These are phyloP conservation scores for Sphaerulina musiva DNA, from an alignment of 2,329 filamentous ascomycete genomes.

Conservation along the genomic window DNA sequence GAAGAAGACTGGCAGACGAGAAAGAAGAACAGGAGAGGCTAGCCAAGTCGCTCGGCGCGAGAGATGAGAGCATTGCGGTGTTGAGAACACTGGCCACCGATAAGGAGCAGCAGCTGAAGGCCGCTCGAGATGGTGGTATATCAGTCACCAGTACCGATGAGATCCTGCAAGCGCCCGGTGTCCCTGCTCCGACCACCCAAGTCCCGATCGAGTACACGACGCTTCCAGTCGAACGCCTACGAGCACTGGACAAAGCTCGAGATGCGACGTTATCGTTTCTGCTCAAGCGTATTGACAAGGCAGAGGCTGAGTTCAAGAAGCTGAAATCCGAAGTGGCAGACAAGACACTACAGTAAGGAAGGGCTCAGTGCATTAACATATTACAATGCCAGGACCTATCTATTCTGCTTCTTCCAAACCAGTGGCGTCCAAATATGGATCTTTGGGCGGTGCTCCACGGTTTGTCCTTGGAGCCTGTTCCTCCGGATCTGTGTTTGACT, in stretches of 20 bases:
- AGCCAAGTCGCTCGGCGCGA: constrained; percentile 38
- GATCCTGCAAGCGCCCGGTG: background rate
- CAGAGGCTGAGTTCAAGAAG: constrained; percentile 34
- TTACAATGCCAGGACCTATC: background rate
- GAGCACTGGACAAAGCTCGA: constrained; percentile 44
- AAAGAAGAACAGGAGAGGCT: constrained; percentile 33
- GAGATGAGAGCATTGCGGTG: constrained; percentile 45
- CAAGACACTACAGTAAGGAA: background rate
- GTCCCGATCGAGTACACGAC: constrained; percentile 36
- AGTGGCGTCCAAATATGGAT: background rate
- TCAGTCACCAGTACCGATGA: background rate
- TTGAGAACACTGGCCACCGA: constrained; percentile 42
- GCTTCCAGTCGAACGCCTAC: constrained; percentile 39
- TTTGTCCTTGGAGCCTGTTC: background rate
- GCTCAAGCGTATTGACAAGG: constrained; percentile 48
- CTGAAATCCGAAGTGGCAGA: background rate
- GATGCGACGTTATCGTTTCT: constrained; percentile 50
- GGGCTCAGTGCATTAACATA: too few relatives aligned
- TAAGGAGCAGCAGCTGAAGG: constrained; percentile 38
- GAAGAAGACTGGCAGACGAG: constrained; percentile 33
- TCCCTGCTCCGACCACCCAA: constrained; percentile 8
- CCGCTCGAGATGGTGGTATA: constrained; percentile 11
- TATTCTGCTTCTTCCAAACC: background rate
- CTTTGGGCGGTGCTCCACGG: background rate
- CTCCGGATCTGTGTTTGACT: background rate